A percentile compares a stretch with the other conserved stretches of the same genome.
Conservation (phyloP, 2,329 filamentous ascomycete genomes). For the Penicillium polonicum region DNA sequence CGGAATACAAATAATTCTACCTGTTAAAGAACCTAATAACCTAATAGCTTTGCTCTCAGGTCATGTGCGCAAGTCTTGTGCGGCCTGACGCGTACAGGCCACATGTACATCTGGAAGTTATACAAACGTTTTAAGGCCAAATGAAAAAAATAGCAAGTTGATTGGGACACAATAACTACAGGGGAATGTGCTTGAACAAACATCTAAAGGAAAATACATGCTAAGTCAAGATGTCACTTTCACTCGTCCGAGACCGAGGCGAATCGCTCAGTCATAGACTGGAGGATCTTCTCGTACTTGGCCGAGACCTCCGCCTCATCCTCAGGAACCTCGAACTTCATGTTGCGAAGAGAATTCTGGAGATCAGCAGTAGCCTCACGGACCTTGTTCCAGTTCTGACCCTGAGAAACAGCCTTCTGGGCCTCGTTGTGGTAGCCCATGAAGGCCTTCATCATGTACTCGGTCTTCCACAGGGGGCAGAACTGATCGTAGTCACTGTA, state of each 20-base stretch:
- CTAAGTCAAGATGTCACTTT: conserved; percentile 22
- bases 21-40: background rate
- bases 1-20: background rate
- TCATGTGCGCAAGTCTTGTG: conserved; percentile 3
- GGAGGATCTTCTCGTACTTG: conserved; percentile 93
- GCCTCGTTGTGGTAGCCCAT: conserved; percentile 97
- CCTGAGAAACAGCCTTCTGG: conserved; percentile 90
- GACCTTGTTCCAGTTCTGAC: conserved; percentile 88
- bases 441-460: conserved; percentile 99
- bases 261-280: conserved; percentile 96
- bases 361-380: conserved; percentile 86
- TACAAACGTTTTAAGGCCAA: background rate
- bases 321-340: conserved; percentile 94
- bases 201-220: conserved; percentile 24
- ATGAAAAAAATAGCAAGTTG: conserved; percentile 10
- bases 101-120: conserved; percentile 1
- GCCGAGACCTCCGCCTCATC: conserved; percentile 78
- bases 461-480: conserved; percentile 99
- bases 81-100: conserved; percentile 3
- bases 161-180: conserved; percentile 34
- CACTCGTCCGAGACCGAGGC: conserved; percentile 95
- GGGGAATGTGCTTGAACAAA: conserved; percentile 37
- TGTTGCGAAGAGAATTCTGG: conserved; percentile 77
- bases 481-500: conserved; percentile 99
- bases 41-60: background rate